Base-by-base conservation (phyloP, 805 yeast species). In the Pichia nakasei region DNA sequence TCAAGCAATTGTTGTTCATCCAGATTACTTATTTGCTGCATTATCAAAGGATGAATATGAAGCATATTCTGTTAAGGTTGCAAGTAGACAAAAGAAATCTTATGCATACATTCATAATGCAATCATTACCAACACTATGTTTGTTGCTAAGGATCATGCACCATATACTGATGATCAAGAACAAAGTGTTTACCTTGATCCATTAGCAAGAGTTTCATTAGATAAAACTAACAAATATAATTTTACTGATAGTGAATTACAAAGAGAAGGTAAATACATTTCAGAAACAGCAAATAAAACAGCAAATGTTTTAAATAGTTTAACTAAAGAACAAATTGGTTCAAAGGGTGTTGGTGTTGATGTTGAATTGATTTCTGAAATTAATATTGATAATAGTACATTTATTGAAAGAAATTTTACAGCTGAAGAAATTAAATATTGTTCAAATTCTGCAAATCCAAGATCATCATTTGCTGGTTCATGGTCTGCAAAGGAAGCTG, bases 401-500 rank as follows among this genome's bases (percentile, higher is more conserved):
- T 93, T 93, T 65, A 62, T 94, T 47, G 88, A 82, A 65, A 80
- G 97, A 61, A 93, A 93, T 73, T 93, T 89, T 74, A 89, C 97
- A 37, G 69, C 61, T 8, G 70, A 66, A 17, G 99, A 93, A 71
- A 80, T 82, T 53, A 70, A 68, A 31, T 93, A 93, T 73, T 88
- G 97, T 65, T 53, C 65, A 48, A 60, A 69, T 29, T 79, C 96
- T 27, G 72, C 97, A 36, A 73, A 74, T 52, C 85, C 93, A 41
- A 84, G 79, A 58, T 86, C 97, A 13, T 86, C 97, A 4, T 93
- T 76, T 66, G 88, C 98, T 22, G 99, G 99, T 39, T 84, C 95
- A 37, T 93, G 99, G 99, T 86, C 96, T 26, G 98, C 98, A 37
- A 93, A 93, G 69, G 99, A 93, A 70, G 98, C 99, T 36, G 97